Base-by-base conservation (phyloP, 805 yeast species). In the Saturnispora besseyi region DNA sequence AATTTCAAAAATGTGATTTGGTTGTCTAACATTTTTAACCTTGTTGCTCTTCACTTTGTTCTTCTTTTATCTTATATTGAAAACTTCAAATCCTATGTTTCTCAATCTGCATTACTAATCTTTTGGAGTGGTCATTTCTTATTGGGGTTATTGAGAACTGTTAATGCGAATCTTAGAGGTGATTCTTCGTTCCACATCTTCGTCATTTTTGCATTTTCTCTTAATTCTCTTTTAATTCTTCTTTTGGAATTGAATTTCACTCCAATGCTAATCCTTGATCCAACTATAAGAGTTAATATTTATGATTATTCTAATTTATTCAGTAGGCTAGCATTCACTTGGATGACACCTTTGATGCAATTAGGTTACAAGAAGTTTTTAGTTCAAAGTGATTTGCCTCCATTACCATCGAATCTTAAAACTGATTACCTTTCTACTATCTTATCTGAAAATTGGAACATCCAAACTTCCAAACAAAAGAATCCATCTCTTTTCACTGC, bases 81-180 rank as follows among this genome's bases (percentile, higher is more conserved):
- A 62, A 83, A 80, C 59, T 77, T 74, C 64, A 79, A 85, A 62
- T 62, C 81, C 10, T 73, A 68, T 41, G 76, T 86, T 22, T 80
- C 96, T 1, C 78, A 75, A 56, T 83, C 91, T 2, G 71, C 78
- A 0, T 67, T 89, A 44, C 74, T 91, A 37, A 72, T 83, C 54
- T 91, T 78, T 66, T 91, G 96, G 96, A 68, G 84, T 44, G 71
- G 81, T 51, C 71, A 75, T 38, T 57, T 75, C 0, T 48, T 82
- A 5, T 69, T 79, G 33, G 76, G 77, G 22, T 50, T 69, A 10
- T 67, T 77, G 36, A 76, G 77, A 54, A 57, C 77, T 5, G 57
- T 67, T 37, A 74, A 75, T 54, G 58, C 68, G 44, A 50, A 58
- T 29, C 62, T 77, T 44, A 68, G 82, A 62, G 51, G 58, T 3